A percentile compares a stretch with the other conserved stretches of the same genome.
Conservation (phyloP, 768 basidiomycete genomes). For the Pleurotus eryngii region DNA sequence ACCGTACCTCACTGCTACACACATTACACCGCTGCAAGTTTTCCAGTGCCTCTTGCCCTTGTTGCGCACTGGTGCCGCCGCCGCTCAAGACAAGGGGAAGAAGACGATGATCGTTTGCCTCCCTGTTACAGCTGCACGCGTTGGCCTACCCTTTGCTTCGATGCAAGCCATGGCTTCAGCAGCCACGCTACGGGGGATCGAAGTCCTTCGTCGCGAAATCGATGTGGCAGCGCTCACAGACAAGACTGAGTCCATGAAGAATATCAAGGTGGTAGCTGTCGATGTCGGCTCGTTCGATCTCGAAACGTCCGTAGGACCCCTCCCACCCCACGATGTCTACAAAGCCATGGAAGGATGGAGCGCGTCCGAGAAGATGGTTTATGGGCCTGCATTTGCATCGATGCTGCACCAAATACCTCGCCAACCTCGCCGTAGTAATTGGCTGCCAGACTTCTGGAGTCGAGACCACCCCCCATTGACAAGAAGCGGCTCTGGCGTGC, state of each 20-base stretch:
- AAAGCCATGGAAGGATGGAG: conserved; percentile 71
- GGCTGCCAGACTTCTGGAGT: conserved; percentile 34
- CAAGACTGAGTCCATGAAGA: conserved; percentile 55
- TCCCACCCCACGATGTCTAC: conserved; percentile 33
- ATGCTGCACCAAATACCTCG: conserved; percentile 28
- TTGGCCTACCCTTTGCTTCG: conserved; percentile 68
- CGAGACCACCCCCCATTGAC: conserved; percentile 30
- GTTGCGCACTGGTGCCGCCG: conserved; percentile 63
- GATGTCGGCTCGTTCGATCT: conserved; percentile 66
- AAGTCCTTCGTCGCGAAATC: conserved; percentile 74
- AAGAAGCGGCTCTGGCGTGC: conserved; percentile 54
- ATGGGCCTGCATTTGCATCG: conserved; percentile 66
- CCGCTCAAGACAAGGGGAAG: conserved; percentile 45
- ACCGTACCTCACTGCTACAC: conserved; percentile 69
- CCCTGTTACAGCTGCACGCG: conserved; percentile 67
- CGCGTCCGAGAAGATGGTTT: conserved; percentile 66
- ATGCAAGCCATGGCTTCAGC: conserved; percentile 77
- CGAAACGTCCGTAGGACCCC: conserved; percentile 18
- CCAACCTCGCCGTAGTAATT: conserved; percentile 19
- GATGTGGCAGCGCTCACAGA: conserved; percentile 52
- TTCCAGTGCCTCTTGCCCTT: conserved; percentile 77
- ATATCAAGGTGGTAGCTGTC: conserved; percentile 65
- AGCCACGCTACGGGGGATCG: conserved; percentile 65
- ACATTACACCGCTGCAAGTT: conserved; percentile 73
- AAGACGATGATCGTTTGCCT: conserved; percentile 73